Percentiles rank a stretch among this genome's conserved stretches.
Conservation (phyloP, 352 stramenopile genomes). For the Pythium monospermum region DNA sequence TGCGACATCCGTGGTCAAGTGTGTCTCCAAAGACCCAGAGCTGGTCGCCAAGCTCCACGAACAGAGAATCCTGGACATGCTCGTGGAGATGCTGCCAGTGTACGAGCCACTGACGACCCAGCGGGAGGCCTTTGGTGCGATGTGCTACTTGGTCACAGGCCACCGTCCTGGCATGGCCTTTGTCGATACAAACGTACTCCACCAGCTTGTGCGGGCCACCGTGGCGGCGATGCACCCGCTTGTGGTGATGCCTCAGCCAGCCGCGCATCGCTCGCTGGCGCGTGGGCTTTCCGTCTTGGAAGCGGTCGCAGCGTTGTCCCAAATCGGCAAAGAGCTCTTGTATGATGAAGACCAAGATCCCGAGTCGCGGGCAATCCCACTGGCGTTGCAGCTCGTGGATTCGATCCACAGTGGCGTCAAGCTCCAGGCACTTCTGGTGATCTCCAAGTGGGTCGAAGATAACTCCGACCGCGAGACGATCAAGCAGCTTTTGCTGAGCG, state of each 20-base stretch:
- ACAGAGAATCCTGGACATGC: constrained; percentile 39
- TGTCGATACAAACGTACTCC: constrained; percentile 4
- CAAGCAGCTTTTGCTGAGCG: constrained; percentile 18
- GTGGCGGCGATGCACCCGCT: constrained; percentile 32
- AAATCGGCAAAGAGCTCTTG: constrained; percentile 31
- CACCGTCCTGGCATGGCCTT: constrained; percentile 17
- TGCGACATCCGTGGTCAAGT: constrained; percentile 45
- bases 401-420: constrained; percentile 34
- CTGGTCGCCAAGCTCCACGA: constrained; percentile 57
- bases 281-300: constrained; percentile 45
- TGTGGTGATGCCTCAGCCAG: constrained; percentile 17
- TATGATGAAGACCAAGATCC: constrained; percentile 14
- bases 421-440: constrained; percentile 37
- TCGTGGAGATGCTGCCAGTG: constrained; percentile 29
- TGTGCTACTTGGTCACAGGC: constrained; percentile 20
- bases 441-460: constrained; percentile 41
- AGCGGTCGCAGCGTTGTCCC: constrained; percentile 29
- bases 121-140: constrained; percentile 37
- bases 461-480: constrained; percentile 26
- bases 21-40: constrained; percentile 58
- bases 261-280: constrained; percentile 32
- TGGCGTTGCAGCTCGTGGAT: constrained; percentile 40
- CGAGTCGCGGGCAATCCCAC: constrained; percentile 29
- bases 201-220: not conserved
- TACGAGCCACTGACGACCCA: constrained; percentile 38